phyloP scores from a whole-genome alignment of 139 green algal genomes.

The Haematococcus lacustris region DNA sequence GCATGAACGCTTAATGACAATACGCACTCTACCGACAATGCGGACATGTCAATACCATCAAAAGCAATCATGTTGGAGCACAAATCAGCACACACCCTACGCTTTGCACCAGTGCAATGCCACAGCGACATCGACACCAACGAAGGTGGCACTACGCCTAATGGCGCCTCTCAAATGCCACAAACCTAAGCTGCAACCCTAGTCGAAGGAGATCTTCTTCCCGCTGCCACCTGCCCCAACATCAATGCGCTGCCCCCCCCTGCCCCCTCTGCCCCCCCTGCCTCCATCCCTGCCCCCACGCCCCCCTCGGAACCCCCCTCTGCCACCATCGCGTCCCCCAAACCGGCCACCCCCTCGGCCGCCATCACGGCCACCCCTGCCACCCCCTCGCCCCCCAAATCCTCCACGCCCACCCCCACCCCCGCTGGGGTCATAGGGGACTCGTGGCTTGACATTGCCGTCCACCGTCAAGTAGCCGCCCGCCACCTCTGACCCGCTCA shows the following conservation, averaged over 20 bases:
- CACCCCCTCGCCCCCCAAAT: conserved; percentile 7
- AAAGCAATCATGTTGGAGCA: too few species aligned
- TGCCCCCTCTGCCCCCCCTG: conserved; percentile 12
- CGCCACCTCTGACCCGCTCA: conserved; percentile 42
- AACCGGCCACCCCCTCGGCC: conserved; percentile 13
- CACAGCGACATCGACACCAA: too few species aligned
- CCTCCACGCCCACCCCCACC: conserved; percentile 16
- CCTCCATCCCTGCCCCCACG: conserved; percentile 16
- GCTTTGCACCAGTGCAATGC: too few species aligned
- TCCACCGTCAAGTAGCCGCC: conserved; percentile 58
- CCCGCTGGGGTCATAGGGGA: conserved; percentile 4
- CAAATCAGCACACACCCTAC: too few species aligned
- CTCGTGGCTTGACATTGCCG: conserved; percentile 31
- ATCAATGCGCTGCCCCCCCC: conserved; percentile 23
- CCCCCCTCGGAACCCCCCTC: conserved; percentile 21
- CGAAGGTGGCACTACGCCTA: too few species aligned
- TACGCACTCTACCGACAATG: too few species aligned
- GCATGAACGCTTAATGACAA: too few species aligned
- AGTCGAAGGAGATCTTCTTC: conserved; percentile 60
- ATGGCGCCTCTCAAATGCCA: too few species aligned
- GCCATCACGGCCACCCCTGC: conserved; percentile 8
- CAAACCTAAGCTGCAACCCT: too few species aligned
- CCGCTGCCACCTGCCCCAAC: conserved; percentile 28
- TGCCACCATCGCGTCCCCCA: background rate
- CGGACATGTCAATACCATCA: too few species aligned